phyloP scores from a whole-genome alignment of 768 basidiomycete species.

The Kwoniella bestiolae region DNA sequence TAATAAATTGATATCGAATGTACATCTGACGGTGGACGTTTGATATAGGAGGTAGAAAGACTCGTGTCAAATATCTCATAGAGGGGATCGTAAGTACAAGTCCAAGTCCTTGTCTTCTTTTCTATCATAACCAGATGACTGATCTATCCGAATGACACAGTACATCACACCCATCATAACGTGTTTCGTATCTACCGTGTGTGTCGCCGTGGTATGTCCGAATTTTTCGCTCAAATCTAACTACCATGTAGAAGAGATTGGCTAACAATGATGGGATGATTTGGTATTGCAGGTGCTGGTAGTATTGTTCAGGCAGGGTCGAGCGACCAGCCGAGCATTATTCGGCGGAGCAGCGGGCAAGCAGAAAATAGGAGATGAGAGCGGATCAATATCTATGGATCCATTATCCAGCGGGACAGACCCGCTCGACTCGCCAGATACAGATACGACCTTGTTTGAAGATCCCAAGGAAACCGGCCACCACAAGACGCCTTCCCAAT shows the following conservation, averaged over 20 bases:
- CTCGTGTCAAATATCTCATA: not conserved
- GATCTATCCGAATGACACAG: no score
- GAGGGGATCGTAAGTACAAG: constrained; percentile 1
- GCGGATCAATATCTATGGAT: not conserved
- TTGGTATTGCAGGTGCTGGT: constrained; percentile 9
- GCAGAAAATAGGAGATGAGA: not conserved
- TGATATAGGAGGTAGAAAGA: not conserved
- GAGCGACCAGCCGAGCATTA: constrained; percentile 20
- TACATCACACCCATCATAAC: constrained; percentile 38
- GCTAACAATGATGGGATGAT: not conserved
- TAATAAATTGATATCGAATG: not conserved
- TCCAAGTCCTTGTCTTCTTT: no score
- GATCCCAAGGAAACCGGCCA: no score
- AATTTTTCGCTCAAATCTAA: not conserved
- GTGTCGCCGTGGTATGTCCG: constrained; percentile 19
- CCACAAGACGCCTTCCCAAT: no score
- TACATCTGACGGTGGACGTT: not conserved
- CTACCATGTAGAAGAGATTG: not conserved
- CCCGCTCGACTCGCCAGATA: not conserved
- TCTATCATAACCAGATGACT: no score
- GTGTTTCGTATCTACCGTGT: constrained; percentile 27
- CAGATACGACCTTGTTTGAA: not conserved
- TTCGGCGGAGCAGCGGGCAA: constrained; percentile 9
- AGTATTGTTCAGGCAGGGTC: constrained; percentile 21
- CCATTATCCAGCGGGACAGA: no score